These are phyloP conservation scores for Talaromyces adpressus DNA, from an alignment of 495 filamentous ascomycete genomes.

Conservation along the genomic window DNA sequence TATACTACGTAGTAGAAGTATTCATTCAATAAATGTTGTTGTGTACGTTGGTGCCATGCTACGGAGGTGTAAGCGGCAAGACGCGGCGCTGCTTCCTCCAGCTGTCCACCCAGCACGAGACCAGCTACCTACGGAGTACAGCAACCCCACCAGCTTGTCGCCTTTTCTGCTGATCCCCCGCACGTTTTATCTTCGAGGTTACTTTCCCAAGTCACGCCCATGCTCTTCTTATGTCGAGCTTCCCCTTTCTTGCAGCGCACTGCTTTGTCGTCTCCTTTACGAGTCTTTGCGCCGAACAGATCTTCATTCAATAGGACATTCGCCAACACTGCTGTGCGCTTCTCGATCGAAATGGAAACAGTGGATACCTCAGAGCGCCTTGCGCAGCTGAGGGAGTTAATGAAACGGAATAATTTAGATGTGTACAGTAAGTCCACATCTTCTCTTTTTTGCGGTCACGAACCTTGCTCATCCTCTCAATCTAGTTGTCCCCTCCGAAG, in stretches of 20 bases:
- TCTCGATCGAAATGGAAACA: conserved; percentile 64
- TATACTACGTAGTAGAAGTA: not conserved
- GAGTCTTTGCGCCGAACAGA: conserved; percentile 6
- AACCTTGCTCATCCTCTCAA: conserved; percentile 9
- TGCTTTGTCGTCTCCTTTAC: conserved; percentile 27
- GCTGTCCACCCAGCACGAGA: conserved; percentile 2
- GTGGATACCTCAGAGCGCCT: conserved; percentile 79
- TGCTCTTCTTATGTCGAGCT: conserved; percentile 34
- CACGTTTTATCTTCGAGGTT: not conserved
- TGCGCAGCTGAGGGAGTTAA: conserved; percentile 69
- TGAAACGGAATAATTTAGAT: conserved; percentile 82
- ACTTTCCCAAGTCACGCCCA: conserved; percentile 17
- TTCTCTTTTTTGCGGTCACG: conserved; percentile 13
- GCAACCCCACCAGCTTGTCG: conserved; percentile 2
- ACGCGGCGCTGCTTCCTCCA: not conserved
- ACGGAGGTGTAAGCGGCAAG: not conserved
- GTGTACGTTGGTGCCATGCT: not conserved
- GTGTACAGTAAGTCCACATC: conserved; percentile 68
- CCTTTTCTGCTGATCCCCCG: not conserved
- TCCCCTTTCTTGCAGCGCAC: conserved; percentile 29
- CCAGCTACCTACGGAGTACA: not conserved
- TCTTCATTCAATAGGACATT: conserved; percentile 6
- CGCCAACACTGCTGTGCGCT: conserved; percentile 22
- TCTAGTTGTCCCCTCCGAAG: conserved; percentile 91
- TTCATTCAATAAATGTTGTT: not conserved